These are phyloP conservation scores for Fraxinus ornus DNA, from an alignment of 305 asterid species.

Conservation along the genomic window DNA sequence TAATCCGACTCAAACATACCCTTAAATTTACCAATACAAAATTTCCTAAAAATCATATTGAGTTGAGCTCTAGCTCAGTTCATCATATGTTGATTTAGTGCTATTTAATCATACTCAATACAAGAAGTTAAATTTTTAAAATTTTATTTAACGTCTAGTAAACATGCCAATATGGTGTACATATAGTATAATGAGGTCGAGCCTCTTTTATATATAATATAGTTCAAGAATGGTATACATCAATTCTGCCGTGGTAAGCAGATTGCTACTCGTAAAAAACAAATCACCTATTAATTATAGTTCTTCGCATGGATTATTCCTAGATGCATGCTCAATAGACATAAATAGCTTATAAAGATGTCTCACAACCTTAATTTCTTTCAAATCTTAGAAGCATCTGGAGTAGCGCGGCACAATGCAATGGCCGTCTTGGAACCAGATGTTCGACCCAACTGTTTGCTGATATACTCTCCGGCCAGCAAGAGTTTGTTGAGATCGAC, in stretches of 20 bases:
- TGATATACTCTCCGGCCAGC: conserved; percentile 75
- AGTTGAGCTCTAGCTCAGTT: background rate
- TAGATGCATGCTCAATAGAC: background rate
- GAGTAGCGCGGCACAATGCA: conserved; percentile 50
- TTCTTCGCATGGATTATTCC: background rate
- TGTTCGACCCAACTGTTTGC: conserved; percentile 57
- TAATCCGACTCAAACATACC: too few relatives aligned
- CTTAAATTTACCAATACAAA: background rate
- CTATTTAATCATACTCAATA: background rate
- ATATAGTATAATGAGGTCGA: background rate
- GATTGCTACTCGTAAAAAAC: background rate
- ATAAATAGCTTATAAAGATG: background rate
- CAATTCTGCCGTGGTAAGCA: background rate
- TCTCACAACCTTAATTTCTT: background rate
- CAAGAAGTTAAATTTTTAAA: background rate
- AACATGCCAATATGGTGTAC: background rate
- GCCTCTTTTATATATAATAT: background rate
- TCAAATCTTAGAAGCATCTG: conserved; percentile 47
- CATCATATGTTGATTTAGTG: background rate
- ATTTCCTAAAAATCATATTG: background rate
- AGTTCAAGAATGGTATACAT: background rate
- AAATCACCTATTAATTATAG: background rate
- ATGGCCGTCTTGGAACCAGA: conserved; percentile 84
- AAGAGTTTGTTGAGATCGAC: conserved; percentile 71
- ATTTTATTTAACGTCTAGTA: background rate